phyloP scores from a whole-genome alignment of 2,329 filamentous ascomycete genomes.

The Beauveria brongniartii region DNA sequence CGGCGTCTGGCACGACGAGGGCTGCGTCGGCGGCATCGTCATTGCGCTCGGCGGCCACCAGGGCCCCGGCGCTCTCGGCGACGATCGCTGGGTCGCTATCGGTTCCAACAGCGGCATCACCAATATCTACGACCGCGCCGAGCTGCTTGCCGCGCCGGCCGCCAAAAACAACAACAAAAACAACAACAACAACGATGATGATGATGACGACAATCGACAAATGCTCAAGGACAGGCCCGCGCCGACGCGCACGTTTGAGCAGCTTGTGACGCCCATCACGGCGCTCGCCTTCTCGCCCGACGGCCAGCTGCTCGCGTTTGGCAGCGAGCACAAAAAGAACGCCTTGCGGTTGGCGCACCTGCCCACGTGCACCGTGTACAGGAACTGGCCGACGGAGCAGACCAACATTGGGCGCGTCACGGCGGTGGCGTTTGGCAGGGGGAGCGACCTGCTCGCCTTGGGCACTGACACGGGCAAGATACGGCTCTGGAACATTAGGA shows the following conservation, averaged over 20 bases:
- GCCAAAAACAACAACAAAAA: constrained; percentile 5
- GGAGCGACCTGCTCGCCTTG: constrained; percentile 67
- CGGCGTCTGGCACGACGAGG: constrained; percentile 83
- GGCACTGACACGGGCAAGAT: constrained; percentile 87
- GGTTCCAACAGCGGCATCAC: constrained; percentile 82
- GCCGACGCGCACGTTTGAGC: constrained; percentile 68
- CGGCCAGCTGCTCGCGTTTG: constrained; percentile 82
- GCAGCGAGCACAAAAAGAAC: constrained; percentile 80
- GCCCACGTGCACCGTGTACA: constrained; percentile 86
- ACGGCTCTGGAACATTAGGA: constrained; percentile 79
- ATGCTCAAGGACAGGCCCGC: constrained; percentile 58
- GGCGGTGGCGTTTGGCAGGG: constrained; percentile 57
- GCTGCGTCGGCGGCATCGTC: constrained; percentile 76
- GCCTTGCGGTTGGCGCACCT: constrained; percentile 81
- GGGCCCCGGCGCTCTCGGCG: constrained; percentile 57
- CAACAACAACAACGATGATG: too few species aligned
- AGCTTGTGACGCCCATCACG: constrained; percentile 80
- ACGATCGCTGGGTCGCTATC: constrained; percentile 81
- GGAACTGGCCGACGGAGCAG: constrained; percentile 90
- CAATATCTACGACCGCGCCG: constrained; percentile 82
- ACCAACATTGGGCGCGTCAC: constrained; percentile 83
- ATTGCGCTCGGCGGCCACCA: constrained; percentile 66
- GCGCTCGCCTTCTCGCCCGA: constrained; percentile 76
- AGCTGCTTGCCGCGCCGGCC: constrained; percentile 40
- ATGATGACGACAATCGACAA: constrained; percentile 23